Conservation (phyloP, 148 eudicot genomes). For the Tetragonia tetragonoides region DNA sequence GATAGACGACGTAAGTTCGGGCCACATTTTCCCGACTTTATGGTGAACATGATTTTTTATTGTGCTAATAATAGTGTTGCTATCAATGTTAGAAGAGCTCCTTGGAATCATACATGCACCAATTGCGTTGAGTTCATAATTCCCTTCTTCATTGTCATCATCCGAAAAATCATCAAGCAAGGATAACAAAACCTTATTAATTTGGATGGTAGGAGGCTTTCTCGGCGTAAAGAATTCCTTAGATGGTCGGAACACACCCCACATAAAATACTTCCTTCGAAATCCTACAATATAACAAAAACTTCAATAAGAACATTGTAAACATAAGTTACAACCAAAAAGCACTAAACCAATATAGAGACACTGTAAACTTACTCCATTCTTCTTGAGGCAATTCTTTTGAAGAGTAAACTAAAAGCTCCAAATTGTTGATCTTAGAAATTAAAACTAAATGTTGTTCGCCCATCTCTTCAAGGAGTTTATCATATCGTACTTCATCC, state of each 20-base stretch:
- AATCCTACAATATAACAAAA: conserved; percentile 12
- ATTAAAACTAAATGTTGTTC: conserved; percentile 10
- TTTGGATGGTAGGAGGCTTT: background rate
- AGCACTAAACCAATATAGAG: too few species aligned
- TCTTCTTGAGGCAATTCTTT: conserved; percentile 18
- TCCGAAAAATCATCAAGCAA: too few species aligned
- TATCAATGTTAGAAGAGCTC: too few species aligned
- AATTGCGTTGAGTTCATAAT: too few species aligned
- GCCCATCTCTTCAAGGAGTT: conserved; percentile 8
- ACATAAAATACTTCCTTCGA: conserved; percentile 20
- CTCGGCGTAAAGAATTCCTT: background rate
- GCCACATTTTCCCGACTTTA: too few species aligned
- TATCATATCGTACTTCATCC: conserved; percentile 20
- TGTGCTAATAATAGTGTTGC: too few species aligned
- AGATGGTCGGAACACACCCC: conserved; percentile 9
- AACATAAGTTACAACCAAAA: too few species aligned
- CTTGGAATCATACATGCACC: too few species aligned
- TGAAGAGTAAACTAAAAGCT: conserved; percentile 24
- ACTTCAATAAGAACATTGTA: background rate
- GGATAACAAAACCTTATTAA: background rate
- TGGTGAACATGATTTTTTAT: too few species aligned
- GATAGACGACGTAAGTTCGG: too few species aligned
- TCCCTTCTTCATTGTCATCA: too few species aligned
- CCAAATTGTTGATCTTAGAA: conserved; percentile 20
- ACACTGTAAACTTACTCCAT: conserved; percentile 22